phyloP scores from a whole-genome alignment of 2,329 filamentous ascomycete species.

The Teratosphaeria nubilosa region DNA sequence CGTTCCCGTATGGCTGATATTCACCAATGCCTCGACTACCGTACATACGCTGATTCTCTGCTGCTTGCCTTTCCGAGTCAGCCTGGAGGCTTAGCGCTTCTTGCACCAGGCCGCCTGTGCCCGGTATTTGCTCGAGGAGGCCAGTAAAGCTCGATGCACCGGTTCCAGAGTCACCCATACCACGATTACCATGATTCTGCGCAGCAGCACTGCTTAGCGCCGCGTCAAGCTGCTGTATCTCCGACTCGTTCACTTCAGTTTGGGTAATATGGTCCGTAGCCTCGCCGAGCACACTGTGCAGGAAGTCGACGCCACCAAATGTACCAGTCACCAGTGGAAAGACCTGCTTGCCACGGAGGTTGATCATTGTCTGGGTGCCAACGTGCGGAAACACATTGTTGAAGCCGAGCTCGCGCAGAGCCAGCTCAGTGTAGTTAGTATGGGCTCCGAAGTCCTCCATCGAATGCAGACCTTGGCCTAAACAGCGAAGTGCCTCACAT shows the following conservation, averaged over 20 bases:
- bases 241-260: slow-evolving; percentile 37
- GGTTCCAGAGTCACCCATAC: slow-evolving; percentile 21
- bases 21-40: slow-evolving; percentile 6
- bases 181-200: slow-evolving; percentile 13
- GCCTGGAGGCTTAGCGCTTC: slow-evolving; percentile 39
- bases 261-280: slow-evolving; percentile 41
- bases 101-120: slow-evolving; percentile 34
- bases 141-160: slow-evolving; percentile 48
- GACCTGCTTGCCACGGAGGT: slow-evolving; percentile 37
- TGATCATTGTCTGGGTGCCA: slow-evolving; percentile 36
- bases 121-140: slow-evolving; percentile 66
- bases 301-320: slow-evolving; percentile 39
- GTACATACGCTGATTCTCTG: slow-evolving; percentile 22
- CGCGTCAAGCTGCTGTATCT: slow-evolving; percentile 38
- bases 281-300: slow-evolving; percentile 42
- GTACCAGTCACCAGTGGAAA: slow-evolving; percentile 46
- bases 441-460: slow-evolving; percentile 47
- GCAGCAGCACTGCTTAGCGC: slow-evolving; percentile 32
- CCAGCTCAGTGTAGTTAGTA: slow-evolving; percentile 46
- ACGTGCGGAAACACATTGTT: slow-evolving; percentile 44
- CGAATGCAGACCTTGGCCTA: slow-evolving; percentile 44
- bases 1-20: slow-evolving; percentile 13
- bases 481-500: slow-evolving; percentile 39
- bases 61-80: slow-evolving; percentile 38
- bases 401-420: slow-evolving; percentile 42